Conservation (phyloP, 176 grass and related monocot species). For the Otatea glauca region DNA sequence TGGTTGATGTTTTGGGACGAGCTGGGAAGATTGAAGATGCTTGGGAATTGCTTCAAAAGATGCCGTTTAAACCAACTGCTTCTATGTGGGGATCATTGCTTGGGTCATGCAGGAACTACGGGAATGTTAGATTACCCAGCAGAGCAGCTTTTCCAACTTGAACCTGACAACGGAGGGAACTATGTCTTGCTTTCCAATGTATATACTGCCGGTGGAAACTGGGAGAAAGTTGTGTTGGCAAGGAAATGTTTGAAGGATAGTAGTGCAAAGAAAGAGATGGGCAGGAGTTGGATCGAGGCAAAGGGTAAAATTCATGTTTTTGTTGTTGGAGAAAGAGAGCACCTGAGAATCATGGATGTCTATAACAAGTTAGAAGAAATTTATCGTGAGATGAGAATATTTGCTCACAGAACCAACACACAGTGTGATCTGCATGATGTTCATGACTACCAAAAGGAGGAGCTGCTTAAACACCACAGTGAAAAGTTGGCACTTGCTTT, state of each 20-base stretch:
- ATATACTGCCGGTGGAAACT: slow-evolving; percentile 42
- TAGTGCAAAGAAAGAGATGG: slow-evolving; percentile 35
- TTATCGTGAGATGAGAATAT: slow-evolving; percentile 40
- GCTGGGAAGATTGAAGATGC: slow-evolving; percentile 51
- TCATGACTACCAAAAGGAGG: slow-evolving; percentile 43
- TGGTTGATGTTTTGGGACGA: slow-evolving; percentile 56
- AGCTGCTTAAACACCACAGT: slow-evolving; percentile 48
- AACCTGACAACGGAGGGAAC: slow-evolving; percentile 39
- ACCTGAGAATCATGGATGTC: slow-evolving; percentile 32
- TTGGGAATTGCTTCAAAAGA: slow-evolving; percentile 51
- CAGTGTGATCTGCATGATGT: slow-evolving; percentile 53
- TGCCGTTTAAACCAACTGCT: slow-evolving; percentile 34
- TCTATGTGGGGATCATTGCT: slow-evolving; percentile 50
- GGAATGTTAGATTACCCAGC: slow-evolving; percentile 32
- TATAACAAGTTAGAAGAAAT: slow-evolving; percentile 35
- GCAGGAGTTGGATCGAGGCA: slow-evolving; percentile 43
- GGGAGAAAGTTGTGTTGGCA: slow-evolving; percentile 32
- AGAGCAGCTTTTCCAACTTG: slow-evolving; percentile 39
- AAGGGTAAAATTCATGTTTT: slow-evolving; percentile 42
- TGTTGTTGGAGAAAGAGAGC: slow-evolving; percentile 31
- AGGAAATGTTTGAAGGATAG: slow-evolving; percentile 44
- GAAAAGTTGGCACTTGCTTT: slow-evolving; percentile 50
- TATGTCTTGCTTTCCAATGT: slow-evolving; percentile 51
- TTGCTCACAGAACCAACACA: slow-evolving; percentile 27
- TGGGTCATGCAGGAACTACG: slow-evolving; percentile 39